Conservation (phyloP, 2,329 filamentous ascomycete species). For the Fusarium acutatum region DNA sequence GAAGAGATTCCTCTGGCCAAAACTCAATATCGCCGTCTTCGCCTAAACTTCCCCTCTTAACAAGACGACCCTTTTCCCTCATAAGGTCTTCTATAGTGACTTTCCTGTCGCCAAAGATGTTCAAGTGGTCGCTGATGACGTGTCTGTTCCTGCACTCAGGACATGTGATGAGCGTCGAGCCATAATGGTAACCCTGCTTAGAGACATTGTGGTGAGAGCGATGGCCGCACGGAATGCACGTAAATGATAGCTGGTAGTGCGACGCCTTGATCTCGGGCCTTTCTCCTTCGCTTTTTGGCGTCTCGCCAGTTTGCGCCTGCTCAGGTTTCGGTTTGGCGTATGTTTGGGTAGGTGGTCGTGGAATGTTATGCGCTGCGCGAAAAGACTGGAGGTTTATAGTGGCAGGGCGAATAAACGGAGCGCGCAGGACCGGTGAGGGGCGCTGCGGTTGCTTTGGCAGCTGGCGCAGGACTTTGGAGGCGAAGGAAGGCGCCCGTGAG, state of each 20-base stretch:
- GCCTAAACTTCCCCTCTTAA: slow-evolving; percentile 76
- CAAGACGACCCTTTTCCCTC: slow-evolving; percentile 75
- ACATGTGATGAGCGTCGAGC: slow-evolving; percentile 88
- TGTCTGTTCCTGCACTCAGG: slow-evolving; percentile 87
- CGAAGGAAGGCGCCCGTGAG: slow-evolving; percentile 34
- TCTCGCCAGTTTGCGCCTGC: slow-evolving; percentile 20
- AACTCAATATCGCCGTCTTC: slow-evolving; percentile 91
- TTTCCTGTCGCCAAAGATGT: slow-evolving; percentile 76
- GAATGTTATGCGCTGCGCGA: slow-evolving; percentile 49
- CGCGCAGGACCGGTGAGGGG: slow-evolving; percentile 19
- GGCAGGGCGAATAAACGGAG: slow-evolving; percentile 8
- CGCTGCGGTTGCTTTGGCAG: slow-evolving; percentile 25
- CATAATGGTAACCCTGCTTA: slow-evolving; percentile 94
- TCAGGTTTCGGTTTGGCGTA: slow-evolving; percentile 17
- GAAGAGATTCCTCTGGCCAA: slow-evolving; percentile 74
- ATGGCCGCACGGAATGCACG: slow-evolving; percentile 83
- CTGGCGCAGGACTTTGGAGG: slow-evolving; percentile 29
- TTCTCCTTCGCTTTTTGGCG: slow-evolving; percentile 41
- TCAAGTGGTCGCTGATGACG: slow-evolving; percentile 88
- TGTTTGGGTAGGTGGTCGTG: slow-evolving; percentile 42
- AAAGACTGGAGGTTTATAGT: slow-evolving; percentile 15
- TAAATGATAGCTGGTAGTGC: slow-evolving; percentile 89
- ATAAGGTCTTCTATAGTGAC: slow-evolving; percentile 82
- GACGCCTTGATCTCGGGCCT: slow-evolving; percentile 58
- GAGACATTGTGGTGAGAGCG: slow-evolving; percentile 87